phyloP scores from a whole-genome alignment of 2,329 filamentous ascomycete genomes.

The Grosmannia huntii region DNA sequence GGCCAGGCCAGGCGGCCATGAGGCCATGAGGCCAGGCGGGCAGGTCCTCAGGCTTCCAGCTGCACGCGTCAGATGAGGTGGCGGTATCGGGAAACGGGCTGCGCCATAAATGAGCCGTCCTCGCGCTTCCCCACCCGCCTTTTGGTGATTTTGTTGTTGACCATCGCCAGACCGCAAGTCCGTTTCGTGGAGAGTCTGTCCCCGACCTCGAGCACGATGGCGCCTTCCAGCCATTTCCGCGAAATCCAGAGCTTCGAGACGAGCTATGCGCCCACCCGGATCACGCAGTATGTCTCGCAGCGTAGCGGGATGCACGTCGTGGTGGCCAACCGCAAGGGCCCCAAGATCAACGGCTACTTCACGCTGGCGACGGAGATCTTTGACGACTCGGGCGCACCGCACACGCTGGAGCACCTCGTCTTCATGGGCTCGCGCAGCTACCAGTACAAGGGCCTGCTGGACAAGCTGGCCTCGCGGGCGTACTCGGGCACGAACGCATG shows the following conservation, averaged over 20 bases:
- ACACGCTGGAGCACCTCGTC: constrained; percentile 70
- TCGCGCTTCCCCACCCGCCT: background rate
- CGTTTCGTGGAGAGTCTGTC: background rate
- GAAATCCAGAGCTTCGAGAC: constrained; percentile 75
- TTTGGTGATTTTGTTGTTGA: background rate
- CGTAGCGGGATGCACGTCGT: constrained; percentile 90
- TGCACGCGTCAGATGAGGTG: background rate
- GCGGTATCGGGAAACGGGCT: background rate
- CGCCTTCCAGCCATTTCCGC: constrained; percentile 50
- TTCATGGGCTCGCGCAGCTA: constrained; percentile 92
- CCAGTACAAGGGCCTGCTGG: constrained; percentile 85
- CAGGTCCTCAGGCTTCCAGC: background rate
- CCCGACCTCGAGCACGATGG: constrained; percentile 31
- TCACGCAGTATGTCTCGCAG: constrained; percentile 93
- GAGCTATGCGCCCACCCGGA: constrained; percentile 76
- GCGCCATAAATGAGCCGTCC: background rate
- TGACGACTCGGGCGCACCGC: constrained; percentile 87
- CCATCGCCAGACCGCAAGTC: background rate
- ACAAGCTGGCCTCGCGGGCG: constrained; percentile 84
- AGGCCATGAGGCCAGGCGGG: no score
- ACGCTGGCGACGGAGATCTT: constrained; percentile 93
- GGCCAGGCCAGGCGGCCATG: no score
- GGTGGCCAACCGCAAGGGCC: constrained; percentile 81
- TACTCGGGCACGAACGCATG: constrained; percentile 95
- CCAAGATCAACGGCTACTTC: constrained; percentile 93